These are phyloP conservation scores for Podospora fimiseda DNA, from an alignment of 495 filamentous ascomycete genomes.

Conservation along the genomic window DNA sequence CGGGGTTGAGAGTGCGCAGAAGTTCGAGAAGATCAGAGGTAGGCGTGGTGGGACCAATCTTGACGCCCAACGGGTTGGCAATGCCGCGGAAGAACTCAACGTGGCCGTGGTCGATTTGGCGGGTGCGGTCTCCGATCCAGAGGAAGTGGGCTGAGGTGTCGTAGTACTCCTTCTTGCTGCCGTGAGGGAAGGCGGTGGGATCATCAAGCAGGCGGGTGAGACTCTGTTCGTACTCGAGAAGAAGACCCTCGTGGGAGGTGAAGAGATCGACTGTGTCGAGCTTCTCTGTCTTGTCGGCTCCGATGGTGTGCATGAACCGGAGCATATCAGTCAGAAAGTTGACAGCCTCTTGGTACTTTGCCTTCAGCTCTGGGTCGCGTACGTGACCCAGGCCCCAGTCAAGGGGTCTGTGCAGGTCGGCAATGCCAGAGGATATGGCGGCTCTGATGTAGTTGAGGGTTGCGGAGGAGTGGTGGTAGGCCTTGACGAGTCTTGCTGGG, in stretches of 20 bases:
- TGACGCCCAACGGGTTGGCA: conserved; percentile 91
- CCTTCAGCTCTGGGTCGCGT: conserved; percentile 69
- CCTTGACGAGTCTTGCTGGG: conserved; percentile 72
- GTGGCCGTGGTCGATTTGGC: conserved; percentile 85
- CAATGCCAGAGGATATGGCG: conserved; percentile 78
- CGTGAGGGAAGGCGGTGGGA: conserved; percentile 36
- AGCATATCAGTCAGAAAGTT: conserved; percentile 82
- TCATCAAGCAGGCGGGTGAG: conserved; percentile 70
- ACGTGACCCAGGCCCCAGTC: conserved; percentile 97
- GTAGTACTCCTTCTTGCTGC: conserved; percentile 53
- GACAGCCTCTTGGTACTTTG: conserved; percentile 78
- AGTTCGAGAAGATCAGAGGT: conserved; percentile 65
- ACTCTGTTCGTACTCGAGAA: conserved; percentile 89
- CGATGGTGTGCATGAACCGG: conserved; percentile 91
- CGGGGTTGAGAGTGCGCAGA: conserved; percentile 78
- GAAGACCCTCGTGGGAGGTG: conserved; percentile 90
- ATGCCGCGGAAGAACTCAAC: conserved; percentile 97
- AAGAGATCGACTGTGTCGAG: conserved; percentile 92
- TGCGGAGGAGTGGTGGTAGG: conserved; percentile 91
- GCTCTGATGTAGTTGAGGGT: conserved; percentile 89
- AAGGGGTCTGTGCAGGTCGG: conserved; percentile 85
- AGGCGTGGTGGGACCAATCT: conserved; percentile 82
- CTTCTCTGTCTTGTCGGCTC: conserved; percentile 76
- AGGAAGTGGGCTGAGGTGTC: conserved; percentile 95
- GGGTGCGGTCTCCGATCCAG: conserved; percentile 95